A percentile compares a stretch with the other conserved stretches of the same genome.
Conservation (phyloP, 768 basidiomycete genomes). For the Collybia sordida region DNA sequence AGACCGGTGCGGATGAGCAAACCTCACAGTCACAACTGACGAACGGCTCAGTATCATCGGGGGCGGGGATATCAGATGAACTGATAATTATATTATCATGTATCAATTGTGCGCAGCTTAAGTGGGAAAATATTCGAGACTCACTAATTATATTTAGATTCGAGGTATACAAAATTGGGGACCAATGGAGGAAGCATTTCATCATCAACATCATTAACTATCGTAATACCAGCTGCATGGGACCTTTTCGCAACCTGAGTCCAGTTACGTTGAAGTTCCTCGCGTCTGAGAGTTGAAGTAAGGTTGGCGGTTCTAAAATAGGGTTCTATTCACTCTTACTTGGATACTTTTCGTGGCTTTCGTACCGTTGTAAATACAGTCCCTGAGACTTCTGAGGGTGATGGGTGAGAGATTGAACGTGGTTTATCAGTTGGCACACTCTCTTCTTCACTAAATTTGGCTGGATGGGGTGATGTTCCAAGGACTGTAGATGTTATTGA, state of each 20-base stretch:
- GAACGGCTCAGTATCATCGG: constrained; percentile 30
- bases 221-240: constrained; percentile 30
- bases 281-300: constrained; percentile 15
- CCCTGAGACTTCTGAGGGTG: too few relatives aligned
- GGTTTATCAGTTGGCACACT: too few relatives aligned
- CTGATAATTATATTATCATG: constrained; percentile 5
- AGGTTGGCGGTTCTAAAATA: too few relatives aligned
- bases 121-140: constrained; percentile 16
- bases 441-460: too few relatives aligned
- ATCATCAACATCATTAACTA: constrained; percentile 41
- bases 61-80: constrained; percentile 9
- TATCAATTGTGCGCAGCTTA: not conserved
- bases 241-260: constrained; percentile 19
- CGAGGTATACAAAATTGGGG: constrained; percentile 49
- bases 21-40: constrained; percentile 42
- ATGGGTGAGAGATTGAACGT: too few relatives aligned
- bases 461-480: too few relatives aligned
- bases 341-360: too few relatives aligned
- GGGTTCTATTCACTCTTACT: too few relatives aligned
- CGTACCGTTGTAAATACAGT: too few relatives aligned
- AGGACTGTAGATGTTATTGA: too few relatives aligned
- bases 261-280: constrained; percentile 33
- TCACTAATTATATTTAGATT: constrained; percentile 49
- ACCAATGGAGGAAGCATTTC: constrained; percentile 44
- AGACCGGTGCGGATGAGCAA: constrained; percentile 33